Conservation (phyloP, 345 rosid genomes). For the Eucalyptus sp. region DNA sequence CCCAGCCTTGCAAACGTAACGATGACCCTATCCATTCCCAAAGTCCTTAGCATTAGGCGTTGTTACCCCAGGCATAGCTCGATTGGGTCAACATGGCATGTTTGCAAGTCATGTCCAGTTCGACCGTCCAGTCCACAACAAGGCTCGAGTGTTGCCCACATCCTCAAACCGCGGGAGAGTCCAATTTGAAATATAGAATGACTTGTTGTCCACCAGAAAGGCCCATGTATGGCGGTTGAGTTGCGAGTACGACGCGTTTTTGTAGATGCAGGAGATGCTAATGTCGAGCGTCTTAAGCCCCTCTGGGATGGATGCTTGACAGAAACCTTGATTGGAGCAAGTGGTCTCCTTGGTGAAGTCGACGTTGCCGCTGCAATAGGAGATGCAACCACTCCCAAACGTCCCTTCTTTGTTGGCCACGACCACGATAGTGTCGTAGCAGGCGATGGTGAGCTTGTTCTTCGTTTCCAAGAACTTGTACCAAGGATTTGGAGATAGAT, state of each 20-base stretch:
- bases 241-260: too few relatives aligned
- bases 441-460: background rate
- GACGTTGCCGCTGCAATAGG: background rate
- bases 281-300: too few relatives aligned
- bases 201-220: accelerated
- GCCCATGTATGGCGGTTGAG: accelerated
- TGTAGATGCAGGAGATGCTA: too few relatives aligned
- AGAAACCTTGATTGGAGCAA: too few relatives aligned
- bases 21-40: background rate
- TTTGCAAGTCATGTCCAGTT: too few relatives aligned
- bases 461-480: background rate
- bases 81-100: too few relatives aligned
- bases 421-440: background rate
- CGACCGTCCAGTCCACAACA: too few relatives aligned
- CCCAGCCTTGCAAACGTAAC: background rate
- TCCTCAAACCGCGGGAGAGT: too few relatives aligned
- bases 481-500: background rate
- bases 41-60: background rate
- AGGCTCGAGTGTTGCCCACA: too few relatives aligned
- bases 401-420: too few relatives aligned
- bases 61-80: too few relatives aligned
- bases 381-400: background rate
- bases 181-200: accelerated
- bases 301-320: too few relatives aligned
- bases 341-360: background rate